phyloP scores from a whole-genome alignment of 108 stramenopile species.

The Phaeodactylum tricornutum region DNA sequence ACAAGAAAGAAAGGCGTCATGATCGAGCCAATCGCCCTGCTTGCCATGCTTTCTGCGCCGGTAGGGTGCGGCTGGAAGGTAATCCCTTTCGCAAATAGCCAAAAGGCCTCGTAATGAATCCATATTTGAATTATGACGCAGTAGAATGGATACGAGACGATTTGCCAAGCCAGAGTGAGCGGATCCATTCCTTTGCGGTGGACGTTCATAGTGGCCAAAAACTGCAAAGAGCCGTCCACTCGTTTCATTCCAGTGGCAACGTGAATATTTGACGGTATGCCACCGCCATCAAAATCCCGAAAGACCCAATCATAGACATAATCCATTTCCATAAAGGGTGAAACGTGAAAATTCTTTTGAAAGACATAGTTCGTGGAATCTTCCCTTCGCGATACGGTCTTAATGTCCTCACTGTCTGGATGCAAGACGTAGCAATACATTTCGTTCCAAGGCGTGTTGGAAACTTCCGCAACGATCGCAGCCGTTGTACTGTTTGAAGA shows the following conservation, averaged over 20 bases:
- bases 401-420: slow-evolving; percentile 49
- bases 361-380: slow-evolving; percentile 20
- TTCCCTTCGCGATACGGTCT: not conserved
- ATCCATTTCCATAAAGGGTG: slow-evolving; percentile 96
- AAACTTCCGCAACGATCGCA: slow-evolving; percentile 83
- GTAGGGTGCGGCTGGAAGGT: slow-evolving; percentile 70
- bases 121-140: slow-evolving; percentile 76
- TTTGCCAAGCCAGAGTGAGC: slow-evolving; percentile 21
- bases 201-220: not conserved
- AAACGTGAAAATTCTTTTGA: slow-evolving; percentile 91
- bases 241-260: slow-evolving; percentile 1
- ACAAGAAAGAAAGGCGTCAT: too few species aligned
- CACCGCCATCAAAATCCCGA: slow-evolving; percentile 5
- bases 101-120: slow-evolving; percentile 81
- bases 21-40: slow-evolving; percentile 51
- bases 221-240: not conserved
- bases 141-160: slow-evolving; percentile 58
- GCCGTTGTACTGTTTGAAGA: slow-evolving; percentile 25
- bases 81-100: slow-evolving; percentile 66
- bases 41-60: slow-evolving; percentile 61
- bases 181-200: not conserved
- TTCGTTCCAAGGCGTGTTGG: slow-evolving; percentile 95
- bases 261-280: not conserved
- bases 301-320: slow-evolving; percentile 90
- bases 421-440: slow-evolving; percentile 87